These are phyloP conservation scores for Lentinula raphanica DNA, from an alignment of 768 basidiomycete genomes.

Conservation along the genomic window DNA sequence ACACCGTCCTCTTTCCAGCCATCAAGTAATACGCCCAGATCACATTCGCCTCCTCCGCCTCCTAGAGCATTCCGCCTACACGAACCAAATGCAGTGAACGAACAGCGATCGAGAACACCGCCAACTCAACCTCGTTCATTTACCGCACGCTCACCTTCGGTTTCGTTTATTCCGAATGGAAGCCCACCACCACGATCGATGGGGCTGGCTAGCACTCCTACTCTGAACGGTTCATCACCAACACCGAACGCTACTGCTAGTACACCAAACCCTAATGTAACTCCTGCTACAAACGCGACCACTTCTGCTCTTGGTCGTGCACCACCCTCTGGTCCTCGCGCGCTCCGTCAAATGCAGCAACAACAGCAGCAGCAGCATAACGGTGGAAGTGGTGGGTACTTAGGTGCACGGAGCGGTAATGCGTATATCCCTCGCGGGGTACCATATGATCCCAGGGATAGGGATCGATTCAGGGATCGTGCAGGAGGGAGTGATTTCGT, in stretches of 20 bases:
- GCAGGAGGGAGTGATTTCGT: not conserved
- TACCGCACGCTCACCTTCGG: not conserved
- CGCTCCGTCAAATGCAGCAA: conserved; percentile 3
- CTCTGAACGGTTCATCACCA: not conserved
- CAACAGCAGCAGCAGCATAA: not conserved
- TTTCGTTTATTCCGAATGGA: not conserved
- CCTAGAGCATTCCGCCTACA: not conserved
- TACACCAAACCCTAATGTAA: not conserved
- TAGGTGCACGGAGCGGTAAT: not conserved
- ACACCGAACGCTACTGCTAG: not conserved
- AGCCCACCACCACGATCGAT: not conserved
- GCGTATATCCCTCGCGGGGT: not conserved
- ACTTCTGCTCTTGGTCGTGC: conserved; percentile 3
- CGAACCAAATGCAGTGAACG: not conserved
- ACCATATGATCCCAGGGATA: not conserved
- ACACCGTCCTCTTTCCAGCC: not conserved
- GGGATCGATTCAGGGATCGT: conserved; percentile 1
- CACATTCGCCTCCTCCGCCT: not conserved
- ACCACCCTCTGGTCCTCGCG: conserved; percentile 5
- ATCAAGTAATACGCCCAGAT: not conserved
- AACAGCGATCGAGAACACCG: conserved; percentile 2
- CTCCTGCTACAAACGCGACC: not conserved
- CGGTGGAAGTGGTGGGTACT: not conserved
- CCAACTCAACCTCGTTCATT: conserved; percentile 8
- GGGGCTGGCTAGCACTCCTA: not conserved